Evolutionary conservation across 2,329 filamentous ascomycete species (phyloP).

Genomic region (Escovopsis sp.): DNA sequence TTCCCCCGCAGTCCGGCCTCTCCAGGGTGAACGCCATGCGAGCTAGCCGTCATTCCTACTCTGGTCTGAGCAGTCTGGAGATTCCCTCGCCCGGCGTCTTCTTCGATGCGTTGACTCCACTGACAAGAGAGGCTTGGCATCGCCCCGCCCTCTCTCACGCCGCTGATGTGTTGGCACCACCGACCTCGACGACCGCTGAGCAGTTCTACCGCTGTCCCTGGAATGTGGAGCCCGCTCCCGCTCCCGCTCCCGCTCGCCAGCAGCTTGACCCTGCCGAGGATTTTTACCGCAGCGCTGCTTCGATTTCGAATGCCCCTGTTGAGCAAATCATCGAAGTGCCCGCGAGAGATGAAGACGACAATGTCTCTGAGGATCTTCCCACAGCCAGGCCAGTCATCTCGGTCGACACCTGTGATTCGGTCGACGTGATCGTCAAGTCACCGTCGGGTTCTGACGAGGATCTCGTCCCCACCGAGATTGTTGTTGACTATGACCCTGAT

Average conservation of each 20-base stretch:
- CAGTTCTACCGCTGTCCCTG: slow-evolving; percentile 82
- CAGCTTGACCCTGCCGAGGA: slow-evolving; percentile 23
- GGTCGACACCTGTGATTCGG: slow-evolving; percentile 17
- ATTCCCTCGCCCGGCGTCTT: slow-evolving; percentile 88
- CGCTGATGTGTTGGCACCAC: slow-evolving; percentile 41
- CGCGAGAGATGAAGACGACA: slow-evolving; percentile 18
- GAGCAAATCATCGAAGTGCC: slow-evolving; percentile 53
- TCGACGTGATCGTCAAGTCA: slow-evolving; percentile 17
- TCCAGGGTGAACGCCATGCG: slow-evolving; percentile 15
- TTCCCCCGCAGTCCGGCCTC: slow-evolving; percentile 14
- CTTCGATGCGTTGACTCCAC: slow-evolving; percentile 69
- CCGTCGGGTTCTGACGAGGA: slow-evolving; percentile 33
- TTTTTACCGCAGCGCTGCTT: slow-evolving; percentile 24
- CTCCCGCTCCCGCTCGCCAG: slow-evolving; percentile 21
- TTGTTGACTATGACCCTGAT: slow-evolving; percentile 57
- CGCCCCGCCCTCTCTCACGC: slow-evolving; percentile 28
- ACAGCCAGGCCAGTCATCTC: slow-evolving; percentile 42
- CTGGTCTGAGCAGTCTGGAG: slow-evolving; percentile 65
- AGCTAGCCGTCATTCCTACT: slow-evolving; percentile 38
- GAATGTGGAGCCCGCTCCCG: slow-evolving; percentile 28
- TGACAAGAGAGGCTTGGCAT: slow-evolving; percentile 72
- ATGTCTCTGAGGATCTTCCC: slow-evolving; percentile 45
- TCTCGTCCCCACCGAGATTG: slow-evolving; percentile 48
- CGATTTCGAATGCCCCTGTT: slow-evolving; percentile 30
- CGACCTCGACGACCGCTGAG: slow-evolving; percentile 82